phyloP scores from a whole-genome alignment of 306 rosid genomes.

The Begonia loranthoides region DNA sequence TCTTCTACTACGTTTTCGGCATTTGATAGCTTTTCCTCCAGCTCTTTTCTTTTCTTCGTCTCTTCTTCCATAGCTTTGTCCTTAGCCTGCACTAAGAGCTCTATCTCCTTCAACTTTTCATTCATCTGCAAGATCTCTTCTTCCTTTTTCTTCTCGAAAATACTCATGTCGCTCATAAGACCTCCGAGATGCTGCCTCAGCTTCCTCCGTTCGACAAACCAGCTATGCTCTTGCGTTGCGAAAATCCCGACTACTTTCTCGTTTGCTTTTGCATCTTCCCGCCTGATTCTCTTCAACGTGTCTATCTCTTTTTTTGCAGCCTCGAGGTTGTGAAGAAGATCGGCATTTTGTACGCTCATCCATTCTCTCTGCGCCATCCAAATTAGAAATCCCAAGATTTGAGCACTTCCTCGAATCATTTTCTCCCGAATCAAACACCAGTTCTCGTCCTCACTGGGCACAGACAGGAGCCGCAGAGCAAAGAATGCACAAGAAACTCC shows the following conservation, averaged over 20 bases:
- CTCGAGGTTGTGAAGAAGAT: slow-evolving; percentile 26
- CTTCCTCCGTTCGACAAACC: slow-evolving; percentile 69
- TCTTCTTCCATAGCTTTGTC: slow-evolving; percentile 43
- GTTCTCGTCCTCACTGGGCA: slow-evolving; percentile 30
- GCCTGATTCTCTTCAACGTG: slow-evolving; percentile 60
- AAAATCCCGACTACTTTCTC: slow-evolving; percentile 90
- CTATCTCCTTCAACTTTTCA: slow-evolving; percentile 49
- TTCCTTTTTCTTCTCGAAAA: slow-evolving; percentile 44
- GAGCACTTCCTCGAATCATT: slow-evolving; percentile 80
- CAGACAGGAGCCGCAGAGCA: slow-evolving; percentile 50
- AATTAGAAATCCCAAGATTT: slow-evolving; percentile 59
- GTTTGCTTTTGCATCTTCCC: slow-evolving; percentile 87
- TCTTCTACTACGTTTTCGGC: slow-evolving; percentile 48
- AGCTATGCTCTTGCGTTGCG: slow-evolving; percentile 79
- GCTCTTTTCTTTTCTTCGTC: slow-evolving; percentile 38
- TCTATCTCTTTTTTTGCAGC: slow-evolving; percentile 46
- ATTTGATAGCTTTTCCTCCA: slow-evolving; percentile 43
- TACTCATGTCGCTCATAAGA: slow-evolving; percentile 41
- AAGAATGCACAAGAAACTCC: slow-evolving; percentile 86
- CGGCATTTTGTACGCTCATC: slow-evolving; percentile 14
- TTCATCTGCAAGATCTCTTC: slow-evolving; percentile 28
- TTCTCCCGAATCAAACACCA: slow-evolving; percentile 46
- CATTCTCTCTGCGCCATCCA: slow-evolving; percentile 24
- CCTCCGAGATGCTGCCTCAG: slow-evolving; percentile 61
- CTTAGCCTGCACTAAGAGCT: slow-evolving; percentile 33